Evolutionary conservation across 805 yeast genomes (phyloP), one percentile per base, ranked within the genome.

Genomic region (Komagataella pastoris): DNA sequence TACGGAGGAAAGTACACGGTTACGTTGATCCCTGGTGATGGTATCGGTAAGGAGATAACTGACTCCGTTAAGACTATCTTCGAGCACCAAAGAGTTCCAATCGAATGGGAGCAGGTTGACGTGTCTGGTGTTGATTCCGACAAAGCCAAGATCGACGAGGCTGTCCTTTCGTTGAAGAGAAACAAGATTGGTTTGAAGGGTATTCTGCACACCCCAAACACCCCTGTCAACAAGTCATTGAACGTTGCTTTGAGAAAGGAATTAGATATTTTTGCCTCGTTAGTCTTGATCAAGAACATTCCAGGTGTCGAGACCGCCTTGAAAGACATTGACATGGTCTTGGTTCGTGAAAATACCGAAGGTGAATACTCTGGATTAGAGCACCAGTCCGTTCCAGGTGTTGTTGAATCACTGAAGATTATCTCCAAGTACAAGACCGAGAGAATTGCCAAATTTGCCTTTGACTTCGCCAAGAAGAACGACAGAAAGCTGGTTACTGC

Each of bases 351-450:
- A 74, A 93, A 93, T 82, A 91, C 99, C 58, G 98, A 93, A 73
- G 99, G 99, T 77, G 99, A 91, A 75, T 91, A 91, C 77, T 91
- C 98, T 50, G 98, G 98, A 64, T 78, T 93, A 64, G 99, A 91
- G 78, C 98, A 93, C 74, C 93, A 85, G 71, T 87, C 96, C 49
- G 93, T 88, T 62, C 95, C 96, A 58, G 98, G 97, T 72, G 97
- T 91, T 58, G 98, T 93, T 59, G 98, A 91, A 77, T 87, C 96
- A 46, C 76, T 90, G 63, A 91, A 93, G 76, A 88, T 93, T 70
- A 85, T 91, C 76, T 91, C 98, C 62, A 83, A 87, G 72, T 78
- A 79, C 74, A 90, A 91, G 76, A 85, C 96, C 53, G 99, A 93
- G 79, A 84, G 99, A 75, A 87, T 91, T 61, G 97, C 97, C 60